A percentile compares a stretch with the other conserved stretches of the same genome.
phyloP scores from a whole-genome alignment of 2,329 filamentous ascomycete genomes.

The Sclerotinia subarctica region DNA sequence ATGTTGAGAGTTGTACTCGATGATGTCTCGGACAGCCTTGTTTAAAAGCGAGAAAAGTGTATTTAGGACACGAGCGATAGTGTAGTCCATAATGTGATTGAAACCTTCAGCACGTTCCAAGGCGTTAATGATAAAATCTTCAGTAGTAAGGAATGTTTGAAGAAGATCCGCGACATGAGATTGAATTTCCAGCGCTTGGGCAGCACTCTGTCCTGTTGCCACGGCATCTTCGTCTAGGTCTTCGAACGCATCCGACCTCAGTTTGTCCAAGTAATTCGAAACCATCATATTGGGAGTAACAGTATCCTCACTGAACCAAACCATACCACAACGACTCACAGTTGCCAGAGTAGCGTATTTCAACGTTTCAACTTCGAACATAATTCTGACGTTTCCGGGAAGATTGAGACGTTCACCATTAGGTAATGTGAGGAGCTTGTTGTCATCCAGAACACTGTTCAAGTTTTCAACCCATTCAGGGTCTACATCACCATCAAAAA shows the following conservation, averaged over 20 bases:
- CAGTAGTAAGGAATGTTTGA: slow-evolving; percentile 68
- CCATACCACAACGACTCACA: slow-evolving; percentile 99
- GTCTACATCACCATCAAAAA: slow-evolving; percentile 98
- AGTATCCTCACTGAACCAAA: slow-evolving; percentile 99
- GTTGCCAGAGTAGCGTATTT: slow-evolving; percentile 97
- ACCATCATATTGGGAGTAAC: slow-evolving; percentile 93
- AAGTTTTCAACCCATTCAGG: slow-evolving; percentile 99
- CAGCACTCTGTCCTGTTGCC: slow-evolving; percentile 68
- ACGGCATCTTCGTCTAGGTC: slow-evolving; percentile 92
- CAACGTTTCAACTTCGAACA: slow-evolving; percentile 98
- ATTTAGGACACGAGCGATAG: slow-evolving; percentile 80
- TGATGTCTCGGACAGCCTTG: slow-evolving; percentile 84
- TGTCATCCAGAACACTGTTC: slow-evolving; percentile 99
- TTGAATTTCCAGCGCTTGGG: slow-evolving; percentile 77
- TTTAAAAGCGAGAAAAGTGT: slow-evolving; percentile 95
- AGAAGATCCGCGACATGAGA: slow-evolving; percentile 76
- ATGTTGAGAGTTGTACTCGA: slow-evolving; percentile 95
- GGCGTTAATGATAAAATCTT: slow-evolving; percentile 76
- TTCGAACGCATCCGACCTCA: slow-evolving; percentile 82
- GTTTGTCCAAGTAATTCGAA: slow-evolving; percentile 79
- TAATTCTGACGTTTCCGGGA: slow-evolving; percentile 92
- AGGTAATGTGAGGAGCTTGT: slow-evolving; percentile 93
- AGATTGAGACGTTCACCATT: slow-evolving; percentile 97
- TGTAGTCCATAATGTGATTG: slow-evolving; percentile 99
- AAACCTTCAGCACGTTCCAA: slow-evolving; percentile 73